Conservation (phyloP, 2,329 filamentous ascomycete genomes). For the Colletotrichum australisinense region DNA sequence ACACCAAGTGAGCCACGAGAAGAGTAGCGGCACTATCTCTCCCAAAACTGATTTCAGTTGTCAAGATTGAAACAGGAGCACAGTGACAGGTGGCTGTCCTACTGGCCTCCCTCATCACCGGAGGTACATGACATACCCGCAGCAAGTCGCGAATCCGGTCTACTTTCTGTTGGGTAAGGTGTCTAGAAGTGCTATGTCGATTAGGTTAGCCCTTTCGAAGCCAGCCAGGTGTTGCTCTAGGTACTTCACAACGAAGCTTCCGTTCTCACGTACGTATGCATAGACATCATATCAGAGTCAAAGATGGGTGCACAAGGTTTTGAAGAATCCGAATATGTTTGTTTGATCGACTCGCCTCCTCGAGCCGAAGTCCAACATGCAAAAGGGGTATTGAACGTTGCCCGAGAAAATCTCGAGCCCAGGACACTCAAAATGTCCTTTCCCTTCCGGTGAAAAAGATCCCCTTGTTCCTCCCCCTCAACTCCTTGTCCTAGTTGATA, state of each 20-base stretch:
- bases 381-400: conserved; percentile 33
- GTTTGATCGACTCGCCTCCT: conserved; percentile 19
- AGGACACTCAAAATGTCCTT: conserved; percentile 7
- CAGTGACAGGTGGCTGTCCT: too few relatives aligned
- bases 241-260: background rate
- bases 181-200: too few relatives aligned
- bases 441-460: conserved; percentile 8
- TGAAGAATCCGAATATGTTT: conserved; percentile 1
- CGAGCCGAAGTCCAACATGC: conserved; percentile 25
- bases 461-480: conserved; percentile 18
- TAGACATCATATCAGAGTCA: background rate
- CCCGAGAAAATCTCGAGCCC: conserved; percentile 15
- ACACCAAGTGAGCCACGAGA: too few relatives aligned
- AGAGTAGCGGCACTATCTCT: too few relatives aligned
- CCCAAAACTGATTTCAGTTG: too few relatives aligned
- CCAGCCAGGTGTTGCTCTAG: background rate
- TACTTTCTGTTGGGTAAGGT: too few relatives aligned
- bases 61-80: too few relatives aligned
- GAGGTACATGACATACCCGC: too few relatives aligned
- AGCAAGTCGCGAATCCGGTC: too few relatives aligned
- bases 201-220: background rate
- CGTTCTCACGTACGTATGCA: background rate
- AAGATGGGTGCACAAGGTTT: background rate
- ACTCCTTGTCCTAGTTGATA: conserved; percentile 22
- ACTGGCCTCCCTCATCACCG: too few relatives aligned